Conservation (phyloP, 768 basidiomycete genomes). For the Hypholoma fasciculare region DNA sequence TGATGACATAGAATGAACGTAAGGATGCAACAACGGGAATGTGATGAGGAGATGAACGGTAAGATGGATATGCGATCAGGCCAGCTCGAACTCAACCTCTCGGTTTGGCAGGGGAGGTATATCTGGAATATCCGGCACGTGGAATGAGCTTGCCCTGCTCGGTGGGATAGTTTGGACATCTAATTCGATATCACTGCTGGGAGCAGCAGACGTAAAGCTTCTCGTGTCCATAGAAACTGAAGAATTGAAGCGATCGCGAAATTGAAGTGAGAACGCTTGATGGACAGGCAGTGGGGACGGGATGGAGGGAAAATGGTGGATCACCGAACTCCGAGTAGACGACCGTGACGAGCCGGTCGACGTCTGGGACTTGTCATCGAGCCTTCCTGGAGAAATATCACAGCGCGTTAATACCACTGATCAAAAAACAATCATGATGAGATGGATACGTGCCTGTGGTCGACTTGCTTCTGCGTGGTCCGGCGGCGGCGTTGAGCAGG, state of each 20-base stretch:
- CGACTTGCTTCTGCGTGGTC: neutral
- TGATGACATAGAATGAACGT: neutral
- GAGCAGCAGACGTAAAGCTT: constrained; percentile 4
- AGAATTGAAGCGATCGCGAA: constrained; percentile 4
- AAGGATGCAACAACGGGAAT: neutral
- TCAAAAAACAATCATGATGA: neutral
- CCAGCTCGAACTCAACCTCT: neutral
- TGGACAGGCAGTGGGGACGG: neutral
- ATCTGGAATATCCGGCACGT: neutral
- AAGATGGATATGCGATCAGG: neutral
- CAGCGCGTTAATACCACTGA: no score
- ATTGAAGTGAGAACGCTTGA: neutral
- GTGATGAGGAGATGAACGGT: neutral
- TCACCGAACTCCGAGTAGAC: no score
- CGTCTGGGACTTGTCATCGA: no score
- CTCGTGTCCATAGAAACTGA: neutral
- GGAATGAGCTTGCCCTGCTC: neutral
- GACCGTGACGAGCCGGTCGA: no score
- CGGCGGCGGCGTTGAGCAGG: neutral
- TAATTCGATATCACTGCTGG: constrained; percentile 6
- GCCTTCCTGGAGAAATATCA: no score
- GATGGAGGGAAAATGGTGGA: neutral
- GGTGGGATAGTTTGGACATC: constrained; percentile 4
- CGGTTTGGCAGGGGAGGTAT: neutral
- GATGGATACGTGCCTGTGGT: neutral